phyloP scores from a whole-genome alignment of 2,329 filamentous ascomycete genomes.

The Claviceps pazoutovae region DNA sequence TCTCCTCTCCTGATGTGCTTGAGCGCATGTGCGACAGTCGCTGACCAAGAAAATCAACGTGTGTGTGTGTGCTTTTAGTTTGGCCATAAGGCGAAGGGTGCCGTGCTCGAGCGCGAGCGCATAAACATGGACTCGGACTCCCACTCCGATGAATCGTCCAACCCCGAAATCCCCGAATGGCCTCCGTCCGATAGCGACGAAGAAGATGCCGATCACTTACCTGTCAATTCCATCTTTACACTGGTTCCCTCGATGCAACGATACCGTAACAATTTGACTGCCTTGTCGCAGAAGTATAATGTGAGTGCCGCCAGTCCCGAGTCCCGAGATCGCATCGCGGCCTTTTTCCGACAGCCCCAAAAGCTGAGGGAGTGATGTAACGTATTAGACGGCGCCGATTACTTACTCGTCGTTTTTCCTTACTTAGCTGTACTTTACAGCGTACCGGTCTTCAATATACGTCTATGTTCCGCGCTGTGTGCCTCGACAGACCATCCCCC shows the following conservation, averaged over 20 bases:
- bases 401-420: not conserved
- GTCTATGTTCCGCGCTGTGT: slow-evolving; percentile 38
- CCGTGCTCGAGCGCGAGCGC: slow-evolving; percentile 23
- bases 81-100: slow-evolving; percentile 19
- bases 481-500: slow-evolving; percentile 32
- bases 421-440: slow-evolving; percentile 44
- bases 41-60: not conserved
- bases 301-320: slow-evolving; percentile 16
- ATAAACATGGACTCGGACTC: slow-evolving; percentile 6
- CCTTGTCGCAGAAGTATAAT: slow-evolving; percentile 43
- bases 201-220: slow-evolving; percentile 6
- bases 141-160: slow-evolving; percentile 9
- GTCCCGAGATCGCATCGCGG: too few species aligned
- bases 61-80: slow-evolving; percentile 15
- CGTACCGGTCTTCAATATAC: slow-evolving; percentile 42
- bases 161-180: slow-evolving; percentile 13
- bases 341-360: too few species aligned
- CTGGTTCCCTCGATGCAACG: slow-evolving; percentile 21
- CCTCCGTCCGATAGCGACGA: slow-evolving; percentile 13
- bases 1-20: too few species aligned
- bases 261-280: slow-evolving; percentile 42
- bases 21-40: not conserved
- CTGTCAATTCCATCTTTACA: slow-evolving; percentile 14
- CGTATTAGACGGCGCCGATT: slow-evolving; percentile 1
- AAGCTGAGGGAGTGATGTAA: too few species aligned